Conservation (phyloP, 371 early-diverging fungal genomes). For the Syncephalastrum racemosum region DNA sequence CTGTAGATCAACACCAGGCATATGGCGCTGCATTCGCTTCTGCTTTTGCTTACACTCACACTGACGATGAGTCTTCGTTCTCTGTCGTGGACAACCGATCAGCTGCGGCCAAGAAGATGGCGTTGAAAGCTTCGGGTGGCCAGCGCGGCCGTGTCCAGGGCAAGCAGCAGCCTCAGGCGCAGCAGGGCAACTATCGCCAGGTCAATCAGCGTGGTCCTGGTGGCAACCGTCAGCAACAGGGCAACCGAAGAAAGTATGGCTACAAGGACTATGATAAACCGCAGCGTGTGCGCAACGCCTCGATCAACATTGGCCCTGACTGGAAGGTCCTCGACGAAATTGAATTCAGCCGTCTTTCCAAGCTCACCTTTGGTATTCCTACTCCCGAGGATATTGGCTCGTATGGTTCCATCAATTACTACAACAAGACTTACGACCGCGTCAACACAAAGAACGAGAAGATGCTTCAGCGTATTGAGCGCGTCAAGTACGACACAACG, state of each 20-base stretch:
- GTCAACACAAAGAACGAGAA: constrained; percentile 80
- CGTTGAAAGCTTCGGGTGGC: constrained; percentile 55
- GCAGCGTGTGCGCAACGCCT: constrained; percentile 83
- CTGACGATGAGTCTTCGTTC: constrained; percentile 94
- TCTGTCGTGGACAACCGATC: constrained; percentile 92
- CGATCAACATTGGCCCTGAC: constrained; percentile 83
- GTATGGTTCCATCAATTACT: constrained; percentile 74
- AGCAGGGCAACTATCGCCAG: constrained; percentile 33
- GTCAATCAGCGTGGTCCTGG: constrained; percentile 49
- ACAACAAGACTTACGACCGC: constrained; percentile 88
- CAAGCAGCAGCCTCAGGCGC: constrained; percentile 21
- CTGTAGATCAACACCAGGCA: constrained; percentile 70
- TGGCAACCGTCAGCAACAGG: constrained; percentile 44
- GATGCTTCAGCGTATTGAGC: constrained; percentile 69
- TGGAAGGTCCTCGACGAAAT: constrained; percentile 96
- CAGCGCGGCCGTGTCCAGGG: constrained; percentile 37
- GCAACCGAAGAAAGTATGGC: constrained; percentile 45
- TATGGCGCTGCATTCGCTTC: constrained; percentile 87
- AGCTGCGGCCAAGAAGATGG: constrained; percentile 68
- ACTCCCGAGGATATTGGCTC: constrained; percentile 66
- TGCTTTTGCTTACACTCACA: constrained; percentile 89
- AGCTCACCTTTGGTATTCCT: constrained; percentile 78
- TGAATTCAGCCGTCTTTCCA: constrained; percentile 86
- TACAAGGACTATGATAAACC: constrained; percentile 59
- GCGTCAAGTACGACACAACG: constrained; percentile 75